Percentiles rank a stretch among this genome's conserved stretches.
These are phyloP conservation scores for Xylaria sp. DNA, from an alignment of 2,329 filamentous ascomycete genomes.

Conservation along the genomic window DNA sequence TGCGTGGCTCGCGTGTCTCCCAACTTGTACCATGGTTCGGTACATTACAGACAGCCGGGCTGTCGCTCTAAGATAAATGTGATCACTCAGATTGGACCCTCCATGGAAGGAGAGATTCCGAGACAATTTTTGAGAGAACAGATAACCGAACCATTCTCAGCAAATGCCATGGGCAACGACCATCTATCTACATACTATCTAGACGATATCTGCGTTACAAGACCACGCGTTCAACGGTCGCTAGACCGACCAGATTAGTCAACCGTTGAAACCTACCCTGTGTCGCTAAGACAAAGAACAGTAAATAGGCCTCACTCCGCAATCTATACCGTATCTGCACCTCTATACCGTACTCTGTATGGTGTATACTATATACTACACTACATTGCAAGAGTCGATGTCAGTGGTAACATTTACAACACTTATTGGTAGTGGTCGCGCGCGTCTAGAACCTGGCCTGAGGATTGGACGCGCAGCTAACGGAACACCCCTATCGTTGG, in stretches of 20 bases:
- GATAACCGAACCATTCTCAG: slow-evolving; percentile 29
- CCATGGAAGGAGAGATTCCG: slow-evolving; percentile 28
- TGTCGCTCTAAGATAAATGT: slow-evolving; percentile 10
- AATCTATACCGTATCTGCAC: not conserved
- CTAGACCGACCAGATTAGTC: slow-evolving; percentile 20
- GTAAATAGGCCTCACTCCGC: too few species aligned
- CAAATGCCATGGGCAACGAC: slow-evolving; percentile 4
- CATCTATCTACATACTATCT: not conserved
- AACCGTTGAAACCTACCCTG: slow-evolving; percentile 26
- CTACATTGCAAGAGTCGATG: not conserved
- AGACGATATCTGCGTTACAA: slow-evolving; percentile 23
- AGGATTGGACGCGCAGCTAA: slow-evolving; percentile 34
- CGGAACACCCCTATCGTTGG: slow-evolving; percentile 27
- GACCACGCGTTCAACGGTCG: slow-evolving; percentile 34
- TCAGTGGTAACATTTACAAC: slow-evolving; percentile 14
- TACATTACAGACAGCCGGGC: slow-evolving; percentile 11
- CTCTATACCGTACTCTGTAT: not conserved
- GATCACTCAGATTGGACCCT: slow-evolving; percentile 16
- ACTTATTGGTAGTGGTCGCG: slow-evolving; percentile 21
- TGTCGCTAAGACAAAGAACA: slow-evolving; percentile 17
- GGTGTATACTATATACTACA: not conserved
- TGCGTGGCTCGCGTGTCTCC: slow-evolving; percentile 29
- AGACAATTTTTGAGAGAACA: slow-evolving; percentile 18
- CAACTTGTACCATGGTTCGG: slow-evolving; percentile 29
- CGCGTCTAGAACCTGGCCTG: slow-evolving; percentile 35